Evolutionary conservation across 2,329 filamentous ascomycete species (phyloP).

Genomic region (Ascochyta fabae): DNA sequence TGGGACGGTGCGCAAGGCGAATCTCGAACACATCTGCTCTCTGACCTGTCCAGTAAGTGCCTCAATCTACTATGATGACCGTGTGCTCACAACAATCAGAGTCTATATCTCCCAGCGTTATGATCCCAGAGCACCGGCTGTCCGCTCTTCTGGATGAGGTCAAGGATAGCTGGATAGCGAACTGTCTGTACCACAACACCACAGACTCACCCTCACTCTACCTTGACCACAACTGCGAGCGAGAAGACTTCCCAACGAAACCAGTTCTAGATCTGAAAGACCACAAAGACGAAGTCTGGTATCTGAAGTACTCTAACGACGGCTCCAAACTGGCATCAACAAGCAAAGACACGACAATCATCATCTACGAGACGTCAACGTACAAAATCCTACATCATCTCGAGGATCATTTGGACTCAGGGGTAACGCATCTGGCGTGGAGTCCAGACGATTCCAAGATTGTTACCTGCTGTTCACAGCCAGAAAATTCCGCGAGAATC

Average conservation of each 20-base stretch:
- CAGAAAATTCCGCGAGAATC: constrained; percentile 71
- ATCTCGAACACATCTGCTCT: constrained; percentile 77
- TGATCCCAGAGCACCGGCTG: constrained; percentile 92
- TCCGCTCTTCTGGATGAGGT: constrained; percentile 81
- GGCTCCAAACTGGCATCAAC: constrained; percentile 83
- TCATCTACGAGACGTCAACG: constrained; percentile 79
- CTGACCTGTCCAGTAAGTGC: constrained; percentile 78
- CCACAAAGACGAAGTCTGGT: constrained; percentile 87
- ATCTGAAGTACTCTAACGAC: constrained; percentile 86
- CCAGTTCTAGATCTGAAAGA: constrained; percentile 73
- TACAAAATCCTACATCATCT: constrained; percentile 71
- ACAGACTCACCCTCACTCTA: constrained; percentile 81
- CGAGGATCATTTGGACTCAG: constrained; percentile 69
- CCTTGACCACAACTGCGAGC: constrained; percentile 84
- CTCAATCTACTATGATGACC: not conserved
- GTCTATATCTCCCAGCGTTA: constrained; percentile 93
- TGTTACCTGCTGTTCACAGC: constrained; percentile 76
- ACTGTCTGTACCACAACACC: constrained; percentile 89
- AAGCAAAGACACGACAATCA: constrained; percentile 74
- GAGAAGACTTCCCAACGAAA: constrained; percentile 77
- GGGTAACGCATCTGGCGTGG: constrained; percentile 84
- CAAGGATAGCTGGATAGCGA: constrained; percentile 81
- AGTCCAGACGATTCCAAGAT: constrained; percentile 89
- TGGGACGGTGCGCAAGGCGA: constrained; percentile 84
- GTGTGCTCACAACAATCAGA: constrained; percentile 55